Percentiles rank a stretch among this genome's conserved stretches.
These are phyloP conservation scores for Talaromyces sp. DNA, from an alignment of 2,329 filamentous ascomycete genomes.

Conservation along the genomic window DNA sequence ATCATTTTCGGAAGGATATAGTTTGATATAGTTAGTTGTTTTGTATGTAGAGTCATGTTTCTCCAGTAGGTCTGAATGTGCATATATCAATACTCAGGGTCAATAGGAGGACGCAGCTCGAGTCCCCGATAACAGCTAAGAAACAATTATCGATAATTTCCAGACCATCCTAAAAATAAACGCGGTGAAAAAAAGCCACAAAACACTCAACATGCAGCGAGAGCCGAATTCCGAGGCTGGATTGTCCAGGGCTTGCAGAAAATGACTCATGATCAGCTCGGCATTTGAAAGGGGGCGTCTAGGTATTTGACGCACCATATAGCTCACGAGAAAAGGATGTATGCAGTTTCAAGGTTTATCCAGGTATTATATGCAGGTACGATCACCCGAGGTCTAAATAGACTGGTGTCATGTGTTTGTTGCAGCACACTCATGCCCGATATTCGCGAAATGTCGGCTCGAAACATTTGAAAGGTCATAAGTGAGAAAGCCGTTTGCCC, in stretches of 20 bases:
- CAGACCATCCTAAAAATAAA: too few species aligned
- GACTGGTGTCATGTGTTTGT: neutral
- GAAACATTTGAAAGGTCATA: too few species aligned
- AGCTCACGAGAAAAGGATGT: neutral
- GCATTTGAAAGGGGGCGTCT: neutral
- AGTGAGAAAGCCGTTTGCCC: too few species aligned
- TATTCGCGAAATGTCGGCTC: neutral
- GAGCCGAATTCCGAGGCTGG: neutral
- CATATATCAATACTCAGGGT: neutral
- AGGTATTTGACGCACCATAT: too few species aligned
- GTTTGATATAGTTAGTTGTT: neutral
- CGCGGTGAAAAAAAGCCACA: neutral
- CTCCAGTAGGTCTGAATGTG: neutral
- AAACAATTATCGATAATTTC: too few species aligned
- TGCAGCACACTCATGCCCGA: neutral
- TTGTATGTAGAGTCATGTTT: neutral
- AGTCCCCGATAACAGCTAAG: neutral
- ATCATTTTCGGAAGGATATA: neutral
- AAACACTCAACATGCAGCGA: neutral
- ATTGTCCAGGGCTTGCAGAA: neutral
- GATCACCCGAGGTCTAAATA: neutral
- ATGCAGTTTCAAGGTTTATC: too few species aligned
- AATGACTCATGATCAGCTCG: neutral
- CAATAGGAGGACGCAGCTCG: neutral
- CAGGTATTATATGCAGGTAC: too few species aligned